Percentiles rank a stretch among this genome's conserved stretches.
Evolutionary conservation across 2,329 filamentous ascomycete species (phyloP).

Genomic region (Fusarium austroafricanum): DNA sequence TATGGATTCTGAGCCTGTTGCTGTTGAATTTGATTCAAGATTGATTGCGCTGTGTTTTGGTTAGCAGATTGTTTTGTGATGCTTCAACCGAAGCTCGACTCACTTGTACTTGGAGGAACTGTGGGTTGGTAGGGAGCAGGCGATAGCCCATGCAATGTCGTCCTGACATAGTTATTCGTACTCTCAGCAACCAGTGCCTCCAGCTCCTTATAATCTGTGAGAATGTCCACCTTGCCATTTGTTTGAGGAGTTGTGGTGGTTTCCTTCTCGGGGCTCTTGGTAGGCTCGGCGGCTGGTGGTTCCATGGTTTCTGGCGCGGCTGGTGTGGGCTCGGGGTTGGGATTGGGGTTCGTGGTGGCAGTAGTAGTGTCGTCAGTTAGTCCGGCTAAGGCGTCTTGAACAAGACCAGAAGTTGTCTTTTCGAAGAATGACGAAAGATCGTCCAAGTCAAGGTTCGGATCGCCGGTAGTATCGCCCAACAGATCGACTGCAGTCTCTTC

Average conservation of each 20-base stretch:
- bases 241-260: constrained; percentile 42
- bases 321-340: constrained; percentile 35
- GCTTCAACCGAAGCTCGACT: constrained; percentile 20
- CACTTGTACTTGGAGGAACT: constrained; percentile 55
- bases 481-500: constrained; percentile 45
- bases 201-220: constrained; percentile 57
- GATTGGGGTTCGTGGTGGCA: constrained; percentile 9
- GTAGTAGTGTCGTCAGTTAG: constrained; percentile 47
- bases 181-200: constrained; percentile 59
- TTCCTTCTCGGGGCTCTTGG: constrained; percentile 45
- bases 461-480: constrained; percentile 45
- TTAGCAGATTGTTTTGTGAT: constrained; percentile 42
- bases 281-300: constrained; percentile 25
- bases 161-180: constrained; percentile 59
- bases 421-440: constrained; percentile 58
- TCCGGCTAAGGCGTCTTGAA: constrained; percentile 55
- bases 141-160: constrained; percentile 57
- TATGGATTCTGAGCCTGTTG: constrained; percentile 53
- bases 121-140: constrained; percentile 58
- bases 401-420: constrained; percentile 55
- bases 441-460: constrained; percentile 53
- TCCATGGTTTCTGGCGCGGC: constrained; percentile 39
- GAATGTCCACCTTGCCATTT: constrained; percentile 49
- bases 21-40: constrained; percentile 54
- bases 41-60: constrained; percentile 52